Evolutionary conservation across 306 rosid species (phyloP).

Genomic region (Prunus padus): DNA sequence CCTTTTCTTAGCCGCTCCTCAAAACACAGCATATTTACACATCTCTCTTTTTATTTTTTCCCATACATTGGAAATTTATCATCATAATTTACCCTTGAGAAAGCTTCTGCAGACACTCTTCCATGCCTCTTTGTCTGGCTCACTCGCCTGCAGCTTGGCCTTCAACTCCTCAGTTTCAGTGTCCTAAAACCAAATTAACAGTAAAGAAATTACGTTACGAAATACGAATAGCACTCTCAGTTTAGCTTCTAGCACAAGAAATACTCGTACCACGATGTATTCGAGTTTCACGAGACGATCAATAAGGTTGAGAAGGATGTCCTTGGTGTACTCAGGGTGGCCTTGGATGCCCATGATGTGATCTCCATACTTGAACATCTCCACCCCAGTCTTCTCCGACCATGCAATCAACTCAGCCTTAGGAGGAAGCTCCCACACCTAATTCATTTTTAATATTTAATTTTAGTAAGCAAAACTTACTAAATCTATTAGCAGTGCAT

Average conservation of each 20-base stretch:
- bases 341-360: conserved; percentile 93
- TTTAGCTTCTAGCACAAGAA: neutral
- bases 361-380: conserved; percentile 69
- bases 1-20: neutral
- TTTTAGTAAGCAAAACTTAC: too few relatives aligned
- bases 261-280: conserved; percentile 40
- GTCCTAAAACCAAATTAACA: conserved; percentile 36
- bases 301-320: conserved; percentile 64
- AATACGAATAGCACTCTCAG: neutral
- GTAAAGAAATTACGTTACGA: neutral
- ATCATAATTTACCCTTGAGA: conserved; percentile 58
- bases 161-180: conserved; percentile 44
- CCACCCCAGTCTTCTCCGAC: conserved; percentile 81
- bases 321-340: conserved; percentile 86
- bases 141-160: conserved; percentile 37
- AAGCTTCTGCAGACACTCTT: conserved; percentile 56
- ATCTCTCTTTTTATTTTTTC: neutral
- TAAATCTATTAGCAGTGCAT: too few relatives aligned
- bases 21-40: conserved; percentile 19
- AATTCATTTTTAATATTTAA: neutral
- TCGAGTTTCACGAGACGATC: conserved; percentile 59
- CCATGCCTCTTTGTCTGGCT: conserved; percentile 72
- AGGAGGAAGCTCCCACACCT: conserved; percentile 70
- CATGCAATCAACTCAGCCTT: conserved; percentile 78
- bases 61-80: neutral